A percentile compares a stretch with the other conserved stretches of the same genome.
Evolutionary conservation across 2,329 filamentous ascomycete species (phyloP).

Genomic region (Penicillium griseofulvum): DNA sequence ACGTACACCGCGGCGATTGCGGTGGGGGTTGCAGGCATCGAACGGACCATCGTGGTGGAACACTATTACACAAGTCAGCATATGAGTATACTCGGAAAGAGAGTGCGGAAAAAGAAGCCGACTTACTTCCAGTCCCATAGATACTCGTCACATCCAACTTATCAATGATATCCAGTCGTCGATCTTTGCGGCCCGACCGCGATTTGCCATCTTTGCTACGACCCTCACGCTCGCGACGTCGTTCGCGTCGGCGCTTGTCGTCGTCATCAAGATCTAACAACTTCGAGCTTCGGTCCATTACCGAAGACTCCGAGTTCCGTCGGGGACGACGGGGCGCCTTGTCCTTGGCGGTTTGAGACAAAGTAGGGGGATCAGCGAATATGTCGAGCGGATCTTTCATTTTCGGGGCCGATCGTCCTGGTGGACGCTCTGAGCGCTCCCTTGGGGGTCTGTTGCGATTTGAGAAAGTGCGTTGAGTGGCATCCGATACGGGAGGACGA

Average conservation of each 20-base stretch:
- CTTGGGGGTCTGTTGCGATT: conserved; percentile 28
- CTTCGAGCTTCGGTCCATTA: conserved; percentile 53
- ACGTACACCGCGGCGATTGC: conserved; percentile 78
- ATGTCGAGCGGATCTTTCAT: conserved; percentile 45
- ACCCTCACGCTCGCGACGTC: conserved; percentile 50
- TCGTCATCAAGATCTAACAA: conserved; percentile 47
- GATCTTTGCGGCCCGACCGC: conserved; percentile 40
- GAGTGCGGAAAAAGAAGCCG: not conserved
- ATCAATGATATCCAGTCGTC: conserved; percentile 80
- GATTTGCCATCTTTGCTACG: conserved; percentile 41
- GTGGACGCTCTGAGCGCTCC: conserved; percentile 27
- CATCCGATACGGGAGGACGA: conserved; percentile 36
- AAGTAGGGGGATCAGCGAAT: conserved; percentile 47
- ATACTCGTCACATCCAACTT: conserved; percentile 95
- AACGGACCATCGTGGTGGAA: conserved; percentile 98
- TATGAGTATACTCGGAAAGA: not conserved
- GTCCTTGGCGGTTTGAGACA: conserved; percentile 12
- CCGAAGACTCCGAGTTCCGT: conserved; percentile 63
- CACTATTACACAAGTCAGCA: conserved; percentile 53
- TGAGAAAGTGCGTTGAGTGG: conserved; percentile 24
- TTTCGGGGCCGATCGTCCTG: conserved; percentile 16
- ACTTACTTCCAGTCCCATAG: conserved; percentile 85
- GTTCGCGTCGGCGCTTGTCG: conserved; percentile 51
- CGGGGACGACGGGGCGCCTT: conserved; percentile 44
- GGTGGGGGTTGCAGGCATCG: conserved; percentile 91